phyloP scores from a whole-genome alignment of 306 rosid species.

The Castanospermum australe region DNA sequence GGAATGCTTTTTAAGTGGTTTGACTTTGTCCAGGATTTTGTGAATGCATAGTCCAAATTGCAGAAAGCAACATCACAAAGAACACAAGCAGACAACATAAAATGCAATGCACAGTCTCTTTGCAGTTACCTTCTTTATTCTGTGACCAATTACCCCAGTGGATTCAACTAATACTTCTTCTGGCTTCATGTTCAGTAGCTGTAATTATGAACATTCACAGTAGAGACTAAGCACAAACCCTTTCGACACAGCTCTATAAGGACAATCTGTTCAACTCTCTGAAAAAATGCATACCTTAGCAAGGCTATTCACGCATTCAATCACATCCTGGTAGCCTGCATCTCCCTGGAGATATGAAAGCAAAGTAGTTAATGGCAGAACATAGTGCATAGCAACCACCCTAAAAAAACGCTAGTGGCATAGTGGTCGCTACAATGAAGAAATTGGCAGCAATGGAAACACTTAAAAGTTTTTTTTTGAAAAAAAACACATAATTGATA shows the following conservation, averaged over 20 bases:
- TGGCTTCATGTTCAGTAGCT: slow-evolving; percentile 70
- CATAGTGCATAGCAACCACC: too few relatives aligned
- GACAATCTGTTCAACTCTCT: neutral
- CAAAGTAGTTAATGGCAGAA: too few relatives aligned
- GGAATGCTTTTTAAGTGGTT: slow-evolving; percentile 15
- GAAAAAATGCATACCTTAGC: slow-evolving; percentile 58
- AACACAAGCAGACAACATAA: slow-evolving; percentile 6
- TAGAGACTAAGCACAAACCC: slow-evolving; percentile 5
- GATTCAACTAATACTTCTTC: slow-evolving; percentile 84
- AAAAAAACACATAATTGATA: too few relatives aligned
- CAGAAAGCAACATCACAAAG: slow-evolving; percentile 12
- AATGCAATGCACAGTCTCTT: slow-evolving; percentile 8
- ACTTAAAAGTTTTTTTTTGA: too few relatives aligned
- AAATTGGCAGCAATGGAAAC: too few relatives aligned
- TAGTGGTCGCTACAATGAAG: too few relatives aligned
- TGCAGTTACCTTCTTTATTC: slow-evolving; percentile 74
- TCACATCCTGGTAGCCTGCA: slow-evolving; percentile 75
- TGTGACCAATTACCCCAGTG: slow-evolving; percentile 90
- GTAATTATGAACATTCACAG: slow-evolving; percentile 26
- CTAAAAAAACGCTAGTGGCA: too few relatives aligned
- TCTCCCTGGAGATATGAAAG: slow-evolving; percentile 67
- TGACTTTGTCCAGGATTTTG: slow-evolving; percentile 17
- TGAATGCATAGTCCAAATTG: neutral
- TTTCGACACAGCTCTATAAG: neutral
- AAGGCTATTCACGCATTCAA: slow-evolving; percentile 63